phyloP scores from a whole-genome alignment of 2,329 filamentous ascomycete species.

The Gaeumannomyces tritici region DNA sequence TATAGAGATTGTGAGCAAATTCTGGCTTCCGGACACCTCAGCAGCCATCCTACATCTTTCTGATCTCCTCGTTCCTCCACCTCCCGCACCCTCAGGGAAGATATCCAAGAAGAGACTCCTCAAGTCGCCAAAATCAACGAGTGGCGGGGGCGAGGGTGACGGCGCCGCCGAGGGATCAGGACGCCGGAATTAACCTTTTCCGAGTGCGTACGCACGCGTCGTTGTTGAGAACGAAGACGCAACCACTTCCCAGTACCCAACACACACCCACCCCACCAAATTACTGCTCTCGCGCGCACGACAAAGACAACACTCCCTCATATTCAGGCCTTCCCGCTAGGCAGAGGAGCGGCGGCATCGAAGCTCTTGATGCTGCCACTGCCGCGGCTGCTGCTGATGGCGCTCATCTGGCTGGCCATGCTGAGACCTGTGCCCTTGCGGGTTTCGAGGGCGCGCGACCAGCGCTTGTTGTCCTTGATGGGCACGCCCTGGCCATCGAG shows the following conservation, averaged over 20 bases:
- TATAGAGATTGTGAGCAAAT: background rate
- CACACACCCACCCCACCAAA: no score
- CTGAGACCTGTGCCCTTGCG: constrained; percentile 45
- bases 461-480: constrained; percentile 30
- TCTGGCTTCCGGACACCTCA: background rate
- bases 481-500: constrained; percentile 32
- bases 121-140: no score
- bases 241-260: no score
- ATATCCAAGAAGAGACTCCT: no score
- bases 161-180: no score
- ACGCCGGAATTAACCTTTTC: no score
- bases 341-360: background rate
- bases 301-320: background rate
- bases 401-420: constrained; percentile 38
- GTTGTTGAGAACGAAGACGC: no score
- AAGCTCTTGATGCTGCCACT: background rate
- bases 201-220: no score
- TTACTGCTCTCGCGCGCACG: background rate
- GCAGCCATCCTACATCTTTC: background rate
- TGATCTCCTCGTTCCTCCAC: background rate
- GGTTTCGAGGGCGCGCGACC: constrained; percentile 32
- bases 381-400: constrained; percentile 18
- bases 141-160: no score
- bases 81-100: background rate
- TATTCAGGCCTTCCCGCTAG: background rate